Evolutionary conservation across 2,329 filamentous ascomycete genomes (phyloP).

Genomic region (Fusarium zealandicum): DNA sequence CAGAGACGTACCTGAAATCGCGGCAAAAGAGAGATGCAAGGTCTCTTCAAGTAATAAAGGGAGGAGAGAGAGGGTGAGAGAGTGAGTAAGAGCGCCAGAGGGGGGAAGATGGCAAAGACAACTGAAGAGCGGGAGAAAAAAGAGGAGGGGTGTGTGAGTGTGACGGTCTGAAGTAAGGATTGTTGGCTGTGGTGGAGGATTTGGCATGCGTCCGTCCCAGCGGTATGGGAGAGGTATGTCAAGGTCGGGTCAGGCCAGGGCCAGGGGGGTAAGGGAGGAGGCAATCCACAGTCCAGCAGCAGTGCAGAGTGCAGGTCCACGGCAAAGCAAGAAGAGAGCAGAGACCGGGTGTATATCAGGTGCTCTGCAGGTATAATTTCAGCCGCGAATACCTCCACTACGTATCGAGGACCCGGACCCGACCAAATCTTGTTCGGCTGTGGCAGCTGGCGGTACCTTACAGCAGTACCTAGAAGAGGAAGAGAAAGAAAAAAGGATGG

Average conservation of each 20-base stretch:
- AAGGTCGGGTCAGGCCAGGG: slow-evolving; percentile 36
- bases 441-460: slow-evolving; percentile 32
- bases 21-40: slow-evolving; percentile 1
- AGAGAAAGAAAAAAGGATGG: slow-evolving; percentile 11
- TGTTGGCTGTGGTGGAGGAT: slow-evolving; percentile 9
- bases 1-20: slow-evolving; percentile 4
- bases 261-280: slow-evolving; percentile 15
- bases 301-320: slow-evolving; percentile 1
- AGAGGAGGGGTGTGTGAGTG: slow-evolving; percentile 13
- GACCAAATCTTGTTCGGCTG: neutral
- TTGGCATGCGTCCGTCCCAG: slow-evolving; percentile 32
- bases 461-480: slow-evolving; percentile 4
- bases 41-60: neutral
- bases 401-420: too few relatives aligned
- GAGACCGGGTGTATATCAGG: neutral
- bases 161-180: slow-evolving; percentile 7
- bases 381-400: too few relatives aligned
- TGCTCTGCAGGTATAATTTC: neutral
- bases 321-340: slow-evolving; percentile 1
- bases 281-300: slow-evolving; percentile 6
- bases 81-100: neutral
- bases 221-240: slow-evolving; percentile 32
- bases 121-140: slow-evolving; percentile 4
- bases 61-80: neutral
- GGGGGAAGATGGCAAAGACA: neutral